Conservation (phyloP, 2,329 filamentous ascomycete genomes). For the Penicillium sp. region DNA sequence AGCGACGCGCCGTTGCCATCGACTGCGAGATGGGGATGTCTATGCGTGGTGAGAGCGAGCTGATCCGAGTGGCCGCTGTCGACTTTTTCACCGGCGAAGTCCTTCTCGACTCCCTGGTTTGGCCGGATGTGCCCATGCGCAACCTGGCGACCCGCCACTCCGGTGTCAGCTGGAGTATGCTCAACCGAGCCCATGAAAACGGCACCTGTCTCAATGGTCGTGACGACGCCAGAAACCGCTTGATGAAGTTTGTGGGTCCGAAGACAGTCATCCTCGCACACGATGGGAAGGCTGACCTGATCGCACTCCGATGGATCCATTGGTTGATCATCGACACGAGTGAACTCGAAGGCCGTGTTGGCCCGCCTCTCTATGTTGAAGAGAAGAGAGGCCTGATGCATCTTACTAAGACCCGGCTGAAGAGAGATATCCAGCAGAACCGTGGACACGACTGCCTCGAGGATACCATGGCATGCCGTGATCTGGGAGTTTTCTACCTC, state of each 20-base stretch:
- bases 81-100: constrained; percentile 49
- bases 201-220: constrained; percentile 40
- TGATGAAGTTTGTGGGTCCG: constrained; percentile 45
- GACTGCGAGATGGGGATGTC: constrained; percentile 54
- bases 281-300: constrained; percentile 42
- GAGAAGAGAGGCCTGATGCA: constrained; percentile 17
- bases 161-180: constrained; percentile 44
- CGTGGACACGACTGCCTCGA: constrained; percentile 43
- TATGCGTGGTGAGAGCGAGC: constrained; percentile 43
- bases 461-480: constrained; percentile 44
- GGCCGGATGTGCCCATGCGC: constrained; percentile 43
- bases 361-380: background rate
- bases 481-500: constrained; percentile 41
- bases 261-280: constrained; percentile 50
- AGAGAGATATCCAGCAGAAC: constrained; percentile 22
- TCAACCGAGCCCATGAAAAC: constrained; percentile 6
- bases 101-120: constrained; percentile 50
- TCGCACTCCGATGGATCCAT: constrained; percentile 49
- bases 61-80: constrained; percentile 50
- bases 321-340: constrained; percentile 44
- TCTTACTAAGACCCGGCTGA: constrained; percentile 15
- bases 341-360: constrained; percentile 18
- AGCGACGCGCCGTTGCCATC: constrained; percentile 40
- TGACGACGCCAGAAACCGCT: constrained; percentile 37
- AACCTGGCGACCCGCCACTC: constrained; percentile 51